Percentiles rank a stretch among this genome's conserved stretches.
Evolutionary conservation across 2,329 filamentous ascomycete species (phyloP).

Genomic region (Grosmannia clavigera): DNA sequence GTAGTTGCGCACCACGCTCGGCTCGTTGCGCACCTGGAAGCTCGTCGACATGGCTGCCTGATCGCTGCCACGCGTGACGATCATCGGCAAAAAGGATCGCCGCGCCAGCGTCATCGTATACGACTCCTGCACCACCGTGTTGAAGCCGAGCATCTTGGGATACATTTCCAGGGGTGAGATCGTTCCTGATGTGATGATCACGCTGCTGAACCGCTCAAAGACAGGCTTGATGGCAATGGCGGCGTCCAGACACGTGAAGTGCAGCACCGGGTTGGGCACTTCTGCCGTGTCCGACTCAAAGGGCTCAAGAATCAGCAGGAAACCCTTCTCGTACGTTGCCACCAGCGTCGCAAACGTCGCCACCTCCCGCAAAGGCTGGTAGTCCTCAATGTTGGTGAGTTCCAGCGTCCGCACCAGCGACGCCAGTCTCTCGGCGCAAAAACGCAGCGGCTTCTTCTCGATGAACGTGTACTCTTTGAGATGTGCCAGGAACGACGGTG

Average conservation of each 20-base stretch:
- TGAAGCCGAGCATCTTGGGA: constrained; percentile 93
- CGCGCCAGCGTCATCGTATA: constrained; percentile 94
- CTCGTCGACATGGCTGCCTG: constrained; percentile 86
- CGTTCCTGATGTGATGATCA: constrained; percentile 96
- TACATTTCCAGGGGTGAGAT: constrained; percentile 98
- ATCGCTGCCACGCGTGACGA: constrained; percentile 88
- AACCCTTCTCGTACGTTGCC: constrained; percentile 93
- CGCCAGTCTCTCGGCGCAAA: constrained; percentile 88
- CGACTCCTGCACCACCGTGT: constrained; percentile 86
- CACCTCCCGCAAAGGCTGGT: constrained; percentile 91
- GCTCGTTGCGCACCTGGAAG: constrained; percentile 92
- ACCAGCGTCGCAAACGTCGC: constrained; percentile 94
- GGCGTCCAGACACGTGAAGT: constrained; percentile 92
- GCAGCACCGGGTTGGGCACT: constrained; percentile 78
- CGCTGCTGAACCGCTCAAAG: constrained; percentile 92
- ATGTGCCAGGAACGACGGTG: constrained; percentile 83
- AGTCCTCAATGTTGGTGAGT: constrained; percentile 95
- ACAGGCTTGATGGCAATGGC: constrained; percentile 97
- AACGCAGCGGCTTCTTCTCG: constrained; percentile 85
- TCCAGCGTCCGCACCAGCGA: constrained; percentile 91
- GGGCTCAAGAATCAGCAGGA: constrained; percentile 90
- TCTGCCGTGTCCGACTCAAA: constrained; percentile 72
- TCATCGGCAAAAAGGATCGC: constrained; percentile 93
- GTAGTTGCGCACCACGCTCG: constrained; percentile 93
- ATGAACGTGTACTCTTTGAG: constrained; percentile 95